Evolutionary conservation across 164 flowering plant genomes (phyloP).

Genomic region (Nymphaea colorata): DNA sequence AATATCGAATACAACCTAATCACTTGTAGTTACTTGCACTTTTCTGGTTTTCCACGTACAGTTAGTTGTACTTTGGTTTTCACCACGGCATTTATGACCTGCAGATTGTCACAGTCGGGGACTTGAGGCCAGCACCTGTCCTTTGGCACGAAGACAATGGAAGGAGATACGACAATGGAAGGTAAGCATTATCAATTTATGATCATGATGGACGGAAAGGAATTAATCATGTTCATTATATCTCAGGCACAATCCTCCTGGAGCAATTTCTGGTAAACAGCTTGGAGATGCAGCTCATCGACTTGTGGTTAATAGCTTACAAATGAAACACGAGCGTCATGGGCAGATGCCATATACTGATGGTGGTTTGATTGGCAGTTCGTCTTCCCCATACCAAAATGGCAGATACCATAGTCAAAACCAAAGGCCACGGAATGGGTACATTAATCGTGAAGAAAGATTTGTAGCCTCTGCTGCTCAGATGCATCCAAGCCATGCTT

Average conservation of each 20-base stretch:
- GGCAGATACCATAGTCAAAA: constrained; percentile 15
- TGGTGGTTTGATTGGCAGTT: constrained; percentile 12
- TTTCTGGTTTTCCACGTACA: neutral
- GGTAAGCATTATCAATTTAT: constrained; percentile 12
- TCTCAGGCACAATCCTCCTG: constrained; percentile 43
- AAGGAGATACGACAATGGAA: constrained; percentile 39
- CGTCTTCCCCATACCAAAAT: constrained; percentile 11
- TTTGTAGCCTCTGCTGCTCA: constrained; percentile 3
- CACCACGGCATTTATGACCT: neutral
- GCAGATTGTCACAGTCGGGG: constrained; percentile 57
- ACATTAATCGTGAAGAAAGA: constrained; percentile 9
- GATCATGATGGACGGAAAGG: neutral
- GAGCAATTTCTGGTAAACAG: constrained; percentile 52
- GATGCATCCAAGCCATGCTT: constrained; percentile 11
- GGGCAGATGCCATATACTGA: constrained; percentile 17
- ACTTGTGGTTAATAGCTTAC: constrained; percentile 67
- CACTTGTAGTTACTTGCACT: neutral
- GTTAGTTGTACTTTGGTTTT: neutral
- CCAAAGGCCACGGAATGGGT: constrained; percentile 10
- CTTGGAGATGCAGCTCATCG: constrained; percentile 90
- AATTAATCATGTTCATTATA: neutral
- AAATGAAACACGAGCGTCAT: constrained; percentile 17
- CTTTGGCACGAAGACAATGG: constrained; percentile 93
- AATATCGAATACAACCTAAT: neutral
- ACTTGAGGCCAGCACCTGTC: constrained; percentile 69